These are phyloP conservation scores for Beauveria asiatica DNA, from an alignment of 2,329 filamentous ascomycete genomes.

Conservation along the genomic window DNA sequence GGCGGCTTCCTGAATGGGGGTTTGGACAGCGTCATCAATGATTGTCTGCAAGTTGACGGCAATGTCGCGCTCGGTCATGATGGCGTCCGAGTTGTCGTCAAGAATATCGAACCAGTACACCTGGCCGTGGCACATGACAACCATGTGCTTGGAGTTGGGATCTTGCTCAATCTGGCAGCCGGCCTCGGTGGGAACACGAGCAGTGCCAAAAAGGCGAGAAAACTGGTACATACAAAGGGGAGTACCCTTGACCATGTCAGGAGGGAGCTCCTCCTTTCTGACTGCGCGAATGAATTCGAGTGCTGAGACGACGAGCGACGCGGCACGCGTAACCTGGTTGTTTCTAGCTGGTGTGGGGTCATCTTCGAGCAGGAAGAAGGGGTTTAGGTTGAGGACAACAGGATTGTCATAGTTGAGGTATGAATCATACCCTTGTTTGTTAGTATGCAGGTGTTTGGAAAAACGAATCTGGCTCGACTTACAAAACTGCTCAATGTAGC, in stretches of 20 bases:
- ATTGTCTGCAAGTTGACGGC: constrained; percentile 87
- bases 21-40: constrained; percentile 80
- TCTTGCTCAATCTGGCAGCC: constrained; percentile 96
- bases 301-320: constrained; percentile 83
- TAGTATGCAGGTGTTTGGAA: not conserved
- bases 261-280: constrained; percentile 82
- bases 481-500: constrained; percentile 99
- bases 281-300: constrained; percentile 90
- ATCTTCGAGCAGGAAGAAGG: constrained; percentile 95
- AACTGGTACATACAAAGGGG: constrained; percentile 98
- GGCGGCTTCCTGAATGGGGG: constrained; percentile 87
- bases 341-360: constrained; percentile 94
- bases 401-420: constrained; percentile 98
- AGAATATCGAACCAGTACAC: constrained; percentile 99
- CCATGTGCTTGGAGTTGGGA: constrained; percentile 82
- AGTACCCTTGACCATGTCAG: constrained; percentile 73
- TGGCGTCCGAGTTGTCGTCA: constrained; percentile 86
- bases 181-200: constrained; percentile 85
- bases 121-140: constrained; percentile 88
- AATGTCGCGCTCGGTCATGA: constrained; percentile 95
- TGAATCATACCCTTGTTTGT: constrained; percentile 79
- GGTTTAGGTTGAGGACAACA: constrained; percentile 93
- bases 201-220: constrained; percentile 88
- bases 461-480: constrained; percentile 29
- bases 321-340: constrained; percentile 90